Conservation (phyloP, 2,329 filamentous ascomycete species). For the Trichoderma citrinoviride region DNA sequence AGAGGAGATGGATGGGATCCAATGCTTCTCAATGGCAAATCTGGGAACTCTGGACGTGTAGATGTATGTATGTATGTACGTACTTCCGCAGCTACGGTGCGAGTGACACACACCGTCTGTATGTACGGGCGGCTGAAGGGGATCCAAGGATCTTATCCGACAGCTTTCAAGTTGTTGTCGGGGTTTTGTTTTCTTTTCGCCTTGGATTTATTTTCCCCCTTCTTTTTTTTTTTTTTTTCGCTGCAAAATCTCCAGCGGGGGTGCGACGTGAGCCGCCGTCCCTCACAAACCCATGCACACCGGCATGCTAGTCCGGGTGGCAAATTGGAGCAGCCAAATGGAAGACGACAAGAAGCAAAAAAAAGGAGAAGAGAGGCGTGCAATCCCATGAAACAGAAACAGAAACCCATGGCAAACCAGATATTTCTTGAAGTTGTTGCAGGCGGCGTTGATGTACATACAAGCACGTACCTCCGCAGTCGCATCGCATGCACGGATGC, state of each 20-base stretch:
- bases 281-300: background rate
- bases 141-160: constrained; percentile 18
- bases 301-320: constrained; percentile 3
- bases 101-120: constrained; percentile 16
- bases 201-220: background rate
- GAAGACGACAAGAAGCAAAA: background rate
- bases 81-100: background rate
- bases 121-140: background rate
- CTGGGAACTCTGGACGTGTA: too few relatives aligned
- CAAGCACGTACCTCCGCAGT: background rate
- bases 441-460: background rate
- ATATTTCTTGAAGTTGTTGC: background rate
- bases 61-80: background rate
- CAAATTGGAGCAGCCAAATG: background rate
- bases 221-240: background rate
- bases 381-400: background rate
- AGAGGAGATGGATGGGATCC: background rate
- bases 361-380: background rate
- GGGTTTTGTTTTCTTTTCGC: background rate
- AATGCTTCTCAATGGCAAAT: background rate
- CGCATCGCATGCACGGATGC: background rate
- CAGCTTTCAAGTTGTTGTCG: background rate
- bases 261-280: background rate
- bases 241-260: background rate
- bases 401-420: too few relatives aligned